Evolutionary conservation across 2,329 filamentous ascomycete genomes (phyloP).

Genomic region (Hypoxylon sp.): DNA sequence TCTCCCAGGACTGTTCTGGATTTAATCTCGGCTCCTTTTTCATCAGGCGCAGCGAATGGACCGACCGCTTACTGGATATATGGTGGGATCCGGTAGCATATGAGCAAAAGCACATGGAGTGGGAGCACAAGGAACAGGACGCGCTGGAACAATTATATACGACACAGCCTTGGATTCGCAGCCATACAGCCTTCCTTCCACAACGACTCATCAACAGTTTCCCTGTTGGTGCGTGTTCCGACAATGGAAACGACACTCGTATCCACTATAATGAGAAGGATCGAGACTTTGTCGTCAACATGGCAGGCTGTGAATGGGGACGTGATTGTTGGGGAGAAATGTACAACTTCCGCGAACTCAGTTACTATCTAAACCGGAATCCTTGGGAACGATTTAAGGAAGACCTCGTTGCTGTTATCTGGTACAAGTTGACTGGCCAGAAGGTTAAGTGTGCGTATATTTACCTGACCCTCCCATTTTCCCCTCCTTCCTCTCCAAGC

Average conservation of each 20-base stretch:
- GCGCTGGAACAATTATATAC: conserved; percentile 92
- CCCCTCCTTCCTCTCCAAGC: background rate
- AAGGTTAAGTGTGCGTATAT: conserved; percentile 61
- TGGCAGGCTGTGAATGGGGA: conserved; percentile 98
- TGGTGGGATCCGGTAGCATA: conserved; percentile 99
- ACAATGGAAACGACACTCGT: conserved; percentile 77
- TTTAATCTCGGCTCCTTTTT: conserved; percentile 99
- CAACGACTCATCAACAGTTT: conserved; percentile 97
- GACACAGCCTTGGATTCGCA: conserved; percentile 91
- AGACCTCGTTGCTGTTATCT: conserved; percentile 70
- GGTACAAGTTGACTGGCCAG: conserved; percentile 73
- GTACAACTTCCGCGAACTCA: conserved; percentile 93
- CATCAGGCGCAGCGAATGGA: conserved; percentile 85
- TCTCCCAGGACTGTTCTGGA: conserved; percentile 93
- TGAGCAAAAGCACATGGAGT: conserved; percentile 98
- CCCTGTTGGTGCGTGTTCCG: conserved; percentile 87
- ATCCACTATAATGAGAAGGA: conserved; percentile 90
- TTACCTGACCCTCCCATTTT: conserved; percentile 1
- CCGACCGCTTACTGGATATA: conserved; percentile 89
- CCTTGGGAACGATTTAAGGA: conserved; percentile 83
- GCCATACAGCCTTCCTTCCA: conserved; percentile 87
- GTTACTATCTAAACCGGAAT: conserved; percentile 87
- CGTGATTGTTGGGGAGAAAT: conserved; percentile 98
- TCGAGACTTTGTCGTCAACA: conserved; percentile 95
- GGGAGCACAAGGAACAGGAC: conserved; percentile 99